These are phyloP conservation scores for Pseudotsuga menziesii DNA, from an alignment of 75 land plant species.

Conservation along the genomic window DNA sequence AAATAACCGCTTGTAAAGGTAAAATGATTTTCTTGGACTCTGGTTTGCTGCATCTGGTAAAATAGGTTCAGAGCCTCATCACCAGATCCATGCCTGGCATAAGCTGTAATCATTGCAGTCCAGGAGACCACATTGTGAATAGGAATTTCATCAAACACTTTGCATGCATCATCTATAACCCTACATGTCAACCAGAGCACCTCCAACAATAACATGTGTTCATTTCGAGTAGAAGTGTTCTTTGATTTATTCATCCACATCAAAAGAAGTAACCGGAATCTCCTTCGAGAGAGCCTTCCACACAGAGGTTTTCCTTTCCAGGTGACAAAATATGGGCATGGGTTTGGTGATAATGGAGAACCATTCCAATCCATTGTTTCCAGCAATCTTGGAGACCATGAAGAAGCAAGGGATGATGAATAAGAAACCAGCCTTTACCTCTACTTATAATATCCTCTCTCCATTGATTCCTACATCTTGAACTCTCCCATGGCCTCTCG, in stretches of 20 bases:
- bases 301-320: constrained; percentile 60
- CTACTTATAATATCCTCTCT: constrained; percentile 50
- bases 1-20: constrained; percentile 5
- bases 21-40: constrained; percentile 6
- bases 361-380: constrained; percentile 64
- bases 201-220: constrained; percentile 17
- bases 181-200: constrained; percentile 23
- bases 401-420: constrained; percentile 80
- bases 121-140: constrained; percentile 2
- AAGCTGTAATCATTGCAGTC: constrained; percentile 19
- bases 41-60: background rate
- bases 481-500: constrained; percentile 66
- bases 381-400: constrained; percentile 72
- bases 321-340: constrained; percentile 66
- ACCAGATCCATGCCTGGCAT: background rate
- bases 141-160: constrained; percentile 12
- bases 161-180: background rate
- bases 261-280: constrained; percentile 56
- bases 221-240: constrained; percentile 39
- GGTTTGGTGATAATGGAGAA: constrained; percentile 83
- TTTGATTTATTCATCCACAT: constrained; percentile 43
- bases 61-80: constrained; percentile 16
- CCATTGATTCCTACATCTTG: constrained; percentile 72
- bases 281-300: constrained; percentile 72
- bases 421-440: constrained; percentile 48